These are phyloP conservation scores for Epichloe amarillans DNA, from an alignment of 2,329 filamentous ascomycete genomes.

Conservation along the genomic window DNA sequence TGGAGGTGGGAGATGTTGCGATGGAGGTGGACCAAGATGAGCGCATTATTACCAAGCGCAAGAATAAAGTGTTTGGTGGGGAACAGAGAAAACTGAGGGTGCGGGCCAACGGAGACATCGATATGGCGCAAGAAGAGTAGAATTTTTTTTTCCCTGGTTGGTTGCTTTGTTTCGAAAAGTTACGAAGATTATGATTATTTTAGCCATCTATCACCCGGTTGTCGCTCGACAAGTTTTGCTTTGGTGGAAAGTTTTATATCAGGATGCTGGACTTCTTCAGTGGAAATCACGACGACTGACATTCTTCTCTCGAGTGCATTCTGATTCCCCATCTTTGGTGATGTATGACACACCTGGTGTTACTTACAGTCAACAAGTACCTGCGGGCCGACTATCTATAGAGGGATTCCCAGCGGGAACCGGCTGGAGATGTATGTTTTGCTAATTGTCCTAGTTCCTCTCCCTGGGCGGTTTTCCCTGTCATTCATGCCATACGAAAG, in stretches of 20 bases:
- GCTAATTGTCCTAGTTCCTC: too few species aligned
- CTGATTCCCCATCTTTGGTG: not conserved
- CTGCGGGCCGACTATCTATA: too few species aligned
- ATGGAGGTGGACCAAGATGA: slow-evolving; percentile 21
- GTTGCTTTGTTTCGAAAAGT: not conserved
- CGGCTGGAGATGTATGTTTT: too few species aligned
- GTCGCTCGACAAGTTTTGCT: not conserved
- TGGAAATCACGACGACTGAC: not conserved
- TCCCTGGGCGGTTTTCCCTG: too few species aligned
- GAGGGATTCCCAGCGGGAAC: too few species aligned
- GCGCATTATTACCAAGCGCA: slow-evolving; percentile 13
- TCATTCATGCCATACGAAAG: too few species aligned
- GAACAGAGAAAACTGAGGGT: slow-evolving; percentile 28
- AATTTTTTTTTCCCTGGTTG: slow-evolving; percentile 10
- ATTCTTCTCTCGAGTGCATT: too few species aligned
- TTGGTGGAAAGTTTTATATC: not conserved
- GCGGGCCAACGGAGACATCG: slow-evolving; percentile 22
- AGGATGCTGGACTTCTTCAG: not conserved
- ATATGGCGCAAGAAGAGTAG: slow-evolving; percentile 13
- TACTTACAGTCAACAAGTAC: too few species aligned
- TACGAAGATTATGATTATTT: not conserved
- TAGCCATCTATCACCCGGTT: not conserved
- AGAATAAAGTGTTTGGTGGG: slow-evolving; percentile 28
- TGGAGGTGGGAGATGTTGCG: slow-evolving; percentile 30
- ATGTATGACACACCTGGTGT: too few species aligned